A percentile compares a stretch with the other conserved stretches of the same genome.
Evolutionary conservation across 768 basidiomycete genomes (phyloP).

Genomic region (Dioszegia crocea): DNA sequence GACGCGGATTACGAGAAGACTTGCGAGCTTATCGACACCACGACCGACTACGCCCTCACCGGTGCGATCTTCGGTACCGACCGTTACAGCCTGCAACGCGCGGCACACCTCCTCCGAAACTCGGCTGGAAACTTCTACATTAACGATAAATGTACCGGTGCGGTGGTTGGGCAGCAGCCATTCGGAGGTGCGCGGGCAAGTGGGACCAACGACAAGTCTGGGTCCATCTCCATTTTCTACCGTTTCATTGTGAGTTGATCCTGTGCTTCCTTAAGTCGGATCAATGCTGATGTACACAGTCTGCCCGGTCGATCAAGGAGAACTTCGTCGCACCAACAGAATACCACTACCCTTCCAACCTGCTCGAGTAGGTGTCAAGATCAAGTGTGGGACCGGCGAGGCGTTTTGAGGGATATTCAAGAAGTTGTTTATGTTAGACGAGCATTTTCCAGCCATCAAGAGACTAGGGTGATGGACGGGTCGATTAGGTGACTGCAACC

Average conservation of each 20-base stretch:
- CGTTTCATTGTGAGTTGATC: slow-evolving; percentile 51
- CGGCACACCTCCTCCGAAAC: slow-evolving; percentile 78
- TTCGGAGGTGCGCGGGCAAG: slow-evolving; percentile 90
- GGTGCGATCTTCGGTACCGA: slow-evolving; percentile 85
- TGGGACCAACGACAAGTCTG: slow-evolving; percentile 98
- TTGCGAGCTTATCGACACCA: slow-evolving; percentile 76
- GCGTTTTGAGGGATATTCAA: too few relatives aligned
- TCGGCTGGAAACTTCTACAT: slow-evolving; percentile 96
- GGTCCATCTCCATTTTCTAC: slow-evolving; percentile 70
- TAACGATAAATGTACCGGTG: slow-evolving; percentile 79
- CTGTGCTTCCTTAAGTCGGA: background rate
- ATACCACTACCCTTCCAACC: slow-evolving; percentile 81
- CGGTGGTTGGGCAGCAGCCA: slow-evolving; percentile 80
- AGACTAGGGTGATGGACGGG: too few relatives aligned
- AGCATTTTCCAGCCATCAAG: too few relatives aligned
- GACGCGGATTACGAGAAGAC: slow-evolving; percentile 83
- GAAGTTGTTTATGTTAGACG: too few relatives aligned
- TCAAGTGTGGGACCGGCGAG: too few relatives aligned
- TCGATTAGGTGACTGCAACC: too few relatives aligned
- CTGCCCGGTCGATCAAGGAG: slow-evolving; percentile 92
- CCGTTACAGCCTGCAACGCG: slow-evolving; percentile 71
- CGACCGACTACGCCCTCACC: slow-evolving; percentile 87
- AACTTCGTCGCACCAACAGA: slow-evolving; percentile 80
- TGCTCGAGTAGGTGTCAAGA: slow-evolving; percentile 54
- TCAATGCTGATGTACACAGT: slow-evolving; percentile 56